Percentiles rank a stretch among this genome's conserved stretches.
These are phyloP conservation scores for Trichosporon asahii DNA, from an alignment of 1,284 basidiomycete genomes.

Conservation along the genomic window DNA sequence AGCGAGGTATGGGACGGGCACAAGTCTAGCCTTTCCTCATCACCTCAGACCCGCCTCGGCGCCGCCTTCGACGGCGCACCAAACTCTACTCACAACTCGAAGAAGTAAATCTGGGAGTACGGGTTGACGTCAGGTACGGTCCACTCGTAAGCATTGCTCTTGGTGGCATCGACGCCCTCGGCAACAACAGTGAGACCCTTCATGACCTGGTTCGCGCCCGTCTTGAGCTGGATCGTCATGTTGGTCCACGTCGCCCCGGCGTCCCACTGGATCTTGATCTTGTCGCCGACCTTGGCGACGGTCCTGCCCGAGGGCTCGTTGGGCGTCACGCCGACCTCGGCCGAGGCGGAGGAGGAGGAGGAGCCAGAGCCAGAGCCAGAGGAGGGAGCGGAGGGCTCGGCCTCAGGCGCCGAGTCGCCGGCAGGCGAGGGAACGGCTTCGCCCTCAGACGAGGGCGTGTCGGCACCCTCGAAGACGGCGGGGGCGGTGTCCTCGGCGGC, in stretches of 20 bases:
- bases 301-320: conserved; percentile 45
- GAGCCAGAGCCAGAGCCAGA: not conserved
- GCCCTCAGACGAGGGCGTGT: not conserved
- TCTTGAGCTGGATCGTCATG: conserved; percentile 49
- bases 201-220: conserved; percentile 44
- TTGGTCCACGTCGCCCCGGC: conserved; percentile 51
- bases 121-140: conserved; percentile 48
- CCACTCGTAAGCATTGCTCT: conserved; percentile 25
- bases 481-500: not conserved
- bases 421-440: not conserved
- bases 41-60: no score
- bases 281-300: conserved; percentile 41
- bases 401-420: not conserved
- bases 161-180: conserved; percentile 42
- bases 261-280: conserved; percentile 45
- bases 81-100: conserved; percentile 37
- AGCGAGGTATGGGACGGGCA: no score
- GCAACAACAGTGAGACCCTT: conserved; percentile 31
- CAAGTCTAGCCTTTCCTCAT: no score
- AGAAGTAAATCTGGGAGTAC: conserved; percentile 53
- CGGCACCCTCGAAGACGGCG: not conserved
- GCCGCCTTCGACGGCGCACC: no score
- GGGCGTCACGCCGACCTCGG: conserved; percentile 44
- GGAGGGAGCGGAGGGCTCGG: not conserved
- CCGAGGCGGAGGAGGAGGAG: not conserved